Evolutionary conservation across 345 rosid species (phyloP).

Genomic region (Salix dunnii): DNA sequence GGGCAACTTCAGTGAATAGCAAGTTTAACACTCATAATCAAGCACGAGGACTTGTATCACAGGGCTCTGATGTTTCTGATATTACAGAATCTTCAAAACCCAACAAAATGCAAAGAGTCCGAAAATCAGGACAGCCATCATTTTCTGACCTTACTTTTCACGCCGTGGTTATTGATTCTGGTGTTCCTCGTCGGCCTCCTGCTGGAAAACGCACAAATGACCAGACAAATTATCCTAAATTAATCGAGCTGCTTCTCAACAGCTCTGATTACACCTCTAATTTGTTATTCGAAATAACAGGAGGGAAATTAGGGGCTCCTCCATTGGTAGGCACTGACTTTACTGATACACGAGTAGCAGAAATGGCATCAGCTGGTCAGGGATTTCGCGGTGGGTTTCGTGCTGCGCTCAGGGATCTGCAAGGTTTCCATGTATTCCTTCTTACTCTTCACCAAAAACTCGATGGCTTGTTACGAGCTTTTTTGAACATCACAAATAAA

Average conservation of each 20-base stretch:
- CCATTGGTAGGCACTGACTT: conserved; percentile 36
- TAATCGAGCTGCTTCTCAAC: conserved; percentile 90
- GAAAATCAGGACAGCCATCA: conserved; percentile 43
- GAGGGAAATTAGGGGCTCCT: conserved; percentile 67
- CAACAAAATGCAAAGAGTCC: conserved; percentile 45
- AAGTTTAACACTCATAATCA: conserved; percentile 40
- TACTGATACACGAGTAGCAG: conserved; percentile 26
- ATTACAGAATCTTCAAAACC: conserved; percentile 58
- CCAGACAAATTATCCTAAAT: conserved; percentile 78
- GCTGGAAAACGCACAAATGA: conserved; percentile 94
- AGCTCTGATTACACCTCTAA: conserved; percentile 60
- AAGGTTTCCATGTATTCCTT: conserved; percentile 86
- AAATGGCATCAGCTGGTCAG: conserved; percentile 46
- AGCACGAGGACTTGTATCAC: conserved; percentile 43
- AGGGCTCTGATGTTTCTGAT: conserved; percentile 69
- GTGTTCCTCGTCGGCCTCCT: conserved; percentile 97
- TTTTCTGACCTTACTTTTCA: conserved; percentile 42
- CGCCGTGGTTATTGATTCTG: conserved; percentile 87
- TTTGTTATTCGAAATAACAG: conserved; percentile 75
- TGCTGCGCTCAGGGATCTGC: conserved; percentile 85
- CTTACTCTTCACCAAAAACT: conserved; percentile 90
- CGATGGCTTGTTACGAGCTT: conserved; percentile 65
- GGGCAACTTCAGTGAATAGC: conserved; percentile 78
- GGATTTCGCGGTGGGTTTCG: conserved; percentile 84
- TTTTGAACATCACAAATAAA: conserved; percentile 63